phyloP scores from a whole-genome alignment of 2,329 filamentous ascomycete genomes.

The Thelonectria blattea region DNA sequence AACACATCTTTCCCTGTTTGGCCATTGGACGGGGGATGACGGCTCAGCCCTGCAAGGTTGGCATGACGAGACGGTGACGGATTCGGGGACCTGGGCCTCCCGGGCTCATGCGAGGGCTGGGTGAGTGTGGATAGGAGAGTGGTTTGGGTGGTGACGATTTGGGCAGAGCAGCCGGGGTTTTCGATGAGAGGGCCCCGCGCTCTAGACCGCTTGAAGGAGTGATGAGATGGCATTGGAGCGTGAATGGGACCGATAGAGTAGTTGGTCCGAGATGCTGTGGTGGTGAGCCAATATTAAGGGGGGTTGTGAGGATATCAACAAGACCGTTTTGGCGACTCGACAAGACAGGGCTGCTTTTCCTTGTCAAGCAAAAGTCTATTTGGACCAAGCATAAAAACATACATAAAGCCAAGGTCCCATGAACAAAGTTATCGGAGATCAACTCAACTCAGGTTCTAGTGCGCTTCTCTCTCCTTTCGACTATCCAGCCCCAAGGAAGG shows the following conservation, averaged over 20 bases:
- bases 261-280: neutral
- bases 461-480: too few species aligned
- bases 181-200: neutral
- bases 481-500: too few species aligned
- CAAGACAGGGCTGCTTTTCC: too few species aligned
- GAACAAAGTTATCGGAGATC: neutral
- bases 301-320: too few species aligned
- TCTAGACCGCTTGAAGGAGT: neutral
- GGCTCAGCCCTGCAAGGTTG: slow-evolving; percentile 5
- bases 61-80: neutral
- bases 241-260: neutral
- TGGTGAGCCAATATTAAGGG: neutral
- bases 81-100: neutral
- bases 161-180: neutral
- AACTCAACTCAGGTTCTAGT: neutral
- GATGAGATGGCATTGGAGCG: neutral
- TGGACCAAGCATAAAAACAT: neutral
- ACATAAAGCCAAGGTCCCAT: too few species aligned
- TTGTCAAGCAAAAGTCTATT: neutral
- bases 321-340: too few species aligned
- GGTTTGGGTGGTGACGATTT: neutral
- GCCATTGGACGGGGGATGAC: neutral
- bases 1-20: neutral
- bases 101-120: neutral
- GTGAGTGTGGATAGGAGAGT: neutral